Conservation (phyloP, 139 green algal species). For the Volvox reticuliferus region DNA sequence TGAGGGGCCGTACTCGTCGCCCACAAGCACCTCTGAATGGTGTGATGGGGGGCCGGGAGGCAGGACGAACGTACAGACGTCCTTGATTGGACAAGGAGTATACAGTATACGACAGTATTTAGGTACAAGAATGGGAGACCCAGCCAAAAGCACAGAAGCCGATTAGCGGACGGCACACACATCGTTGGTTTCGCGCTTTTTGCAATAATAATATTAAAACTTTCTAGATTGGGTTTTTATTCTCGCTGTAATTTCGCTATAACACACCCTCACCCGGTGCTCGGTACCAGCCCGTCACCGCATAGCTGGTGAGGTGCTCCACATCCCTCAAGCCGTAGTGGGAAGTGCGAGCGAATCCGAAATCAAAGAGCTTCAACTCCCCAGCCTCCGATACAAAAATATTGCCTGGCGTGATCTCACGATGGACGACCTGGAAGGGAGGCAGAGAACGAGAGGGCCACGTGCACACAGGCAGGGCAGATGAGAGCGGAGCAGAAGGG, state of each 20-base stretch:
- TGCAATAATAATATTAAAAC: too few relatives aligned
- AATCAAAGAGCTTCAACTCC: slow-evolving; percentile 84
- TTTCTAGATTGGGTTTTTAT: too few relatives aligned
- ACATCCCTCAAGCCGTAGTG: slow-evolving; percentile 62
- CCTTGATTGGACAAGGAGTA: neutral
- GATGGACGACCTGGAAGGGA: slow-evolving; percentile 58
- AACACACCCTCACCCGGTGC: slow-evolving; percentile 13
- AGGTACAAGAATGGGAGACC: neutral
- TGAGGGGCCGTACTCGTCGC: slow-evolving; percentile 67
- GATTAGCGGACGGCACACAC: too few relatives aligned
- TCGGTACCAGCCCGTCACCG: slow-evolving; percentile 80
- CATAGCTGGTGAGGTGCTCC: slow-evolving; percentile 9
- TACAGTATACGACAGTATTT: neutral
- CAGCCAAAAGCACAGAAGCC: too few relatives aligned
- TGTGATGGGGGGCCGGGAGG: too few relatives aligned
- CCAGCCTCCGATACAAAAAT: slow-evolving; percentile 70
- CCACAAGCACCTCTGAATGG: slow-evolving; percentile 54
- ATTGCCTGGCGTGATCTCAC: slow-evolving; percentile 88
- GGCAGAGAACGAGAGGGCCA: neutral
- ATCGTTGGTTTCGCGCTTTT: too few relatives aligned
- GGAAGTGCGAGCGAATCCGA: slow-evolving; percentile 78
- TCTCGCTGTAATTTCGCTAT: too few relatives aligned
- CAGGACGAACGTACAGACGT: neutral
- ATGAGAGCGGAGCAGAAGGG: neutral
- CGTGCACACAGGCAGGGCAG: too few relatives aligned